These are phyloP conservation scores for Chlorociboria aeruginascens DNA, from an alignment of 495 filamentous ascomycete genomes.

Conservation along the genomic window DNA sequence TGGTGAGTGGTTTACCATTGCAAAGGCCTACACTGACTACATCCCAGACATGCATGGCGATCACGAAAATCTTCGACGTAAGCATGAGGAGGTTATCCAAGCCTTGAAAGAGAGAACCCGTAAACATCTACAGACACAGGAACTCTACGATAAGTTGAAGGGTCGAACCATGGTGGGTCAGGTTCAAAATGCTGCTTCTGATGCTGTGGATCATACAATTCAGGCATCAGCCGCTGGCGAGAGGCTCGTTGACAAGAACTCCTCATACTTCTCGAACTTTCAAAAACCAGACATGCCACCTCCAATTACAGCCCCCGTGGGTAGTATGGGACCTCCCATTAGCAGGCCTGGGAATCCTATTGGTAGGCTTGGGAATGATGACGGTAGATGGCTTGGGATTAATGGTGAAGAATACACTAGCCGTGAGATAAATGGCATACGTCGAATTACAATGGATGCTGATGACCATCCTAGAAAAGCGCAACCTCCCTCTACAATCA, in stretches of 20 bases:
- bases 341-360: not conserved
- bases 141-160: conserved; percentile 77
- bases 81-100: conserved; percentile 64
- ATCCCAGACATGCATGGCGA: conserved; percentile 50
- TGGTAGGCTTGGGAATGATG: not conserved
- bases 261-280: conserved; percentile 2
- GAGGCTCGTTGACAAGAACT: conserved; percentile 13
- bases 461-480: not conserved
- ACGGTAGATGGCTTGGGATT: conserved; percentile 10
- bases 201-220: conserved; percentile 49
- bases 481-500: conserved; percentile 16
- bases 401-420: conserved; percentile 8
- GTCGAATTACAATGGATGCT: too few species aligned
- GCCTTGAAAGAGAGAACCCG: conserved; percentile 62
- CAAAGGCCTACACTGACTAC: not conserved
- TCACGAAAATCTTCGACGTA: conserved; percentile 55
- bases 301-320: not conserved
- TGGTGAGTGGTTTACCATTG: conserved; percentile 1
- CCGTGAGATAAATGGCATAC: not conserved
- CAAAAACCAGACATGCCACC: conserved; percentile 1
- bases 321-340: not conserved
- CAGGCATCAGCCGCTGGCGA: conserved; percentile 20
- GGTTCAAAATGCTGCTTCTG: conserved; percentile 56
- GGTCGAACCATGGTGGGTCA: conserved; percentile 55
- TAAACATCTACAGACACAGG: conserved; percentile 65